Evolutionary conservation across 2,329 filamentous ascomycete species (phyloP), one percentile per base, ranked within the genome.

Genomic region (Gaeumannomyces sp.): DNA sequence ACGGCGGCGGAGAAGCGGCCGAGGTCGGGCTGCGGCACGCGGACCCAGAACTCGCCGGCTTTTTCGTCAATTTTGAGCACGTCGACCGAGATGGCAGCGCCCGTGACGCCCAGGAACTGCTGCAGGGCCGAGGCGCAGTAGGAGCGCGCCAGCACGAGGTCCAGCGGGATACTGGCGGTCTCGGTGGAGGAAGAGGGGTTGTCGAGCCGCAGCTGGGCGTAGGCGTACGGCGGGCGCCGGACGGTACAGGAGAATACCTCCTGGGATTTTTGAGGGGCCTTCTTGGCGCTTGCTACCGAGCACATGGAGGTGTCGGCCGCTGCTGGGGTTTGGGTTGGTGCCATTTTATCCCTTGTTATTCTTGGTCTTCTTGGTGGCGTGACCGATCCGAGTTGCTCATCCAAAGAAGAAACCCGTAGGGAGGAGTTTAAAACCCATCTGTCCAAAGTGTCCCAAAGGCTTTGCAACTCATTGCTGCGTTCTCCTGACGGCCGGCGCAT

Each of bases 21-120:
- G 10, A 88, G 75, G 69, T 92, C 88, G 65, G 83, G 80, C 6
- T 81, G 77, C 6, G 89, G 87, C 11, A 91, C 73, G 25, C 90
- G 80, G 62, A 92, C 73, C 87, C 89, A 91, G 64, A 84, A 84
- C 61, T 85, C 79, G 7, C 72, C 70, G 1, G 77, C 80, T 6
- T 71, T 70, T 1, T 77, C 80, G 3, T 84, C 76, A 0, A 88
- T 77, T 69, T 87, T 85, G 45, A 94, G 80, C 27, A 93, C 85
- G 71, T 94, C 91, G 65, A 93, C 72, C 1, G 87, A 78, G 4
- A 93, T 87, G 14, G 85, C 86, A 2, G 81, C 77, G 14, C 91
- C 91, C 0, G 85, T 87, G 25, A 85, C 76, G 27, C 91, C 91
- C 1, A 94, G 83, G 70, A 91, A 93, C 67, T 89, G 84, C 1